Percentiles rank a stretch among this genome's conserved stretches.
phyloP scores from a whole-genome alignment of 768 basidiomycete species.

The Clitopilus passeckerianus region DNA sequence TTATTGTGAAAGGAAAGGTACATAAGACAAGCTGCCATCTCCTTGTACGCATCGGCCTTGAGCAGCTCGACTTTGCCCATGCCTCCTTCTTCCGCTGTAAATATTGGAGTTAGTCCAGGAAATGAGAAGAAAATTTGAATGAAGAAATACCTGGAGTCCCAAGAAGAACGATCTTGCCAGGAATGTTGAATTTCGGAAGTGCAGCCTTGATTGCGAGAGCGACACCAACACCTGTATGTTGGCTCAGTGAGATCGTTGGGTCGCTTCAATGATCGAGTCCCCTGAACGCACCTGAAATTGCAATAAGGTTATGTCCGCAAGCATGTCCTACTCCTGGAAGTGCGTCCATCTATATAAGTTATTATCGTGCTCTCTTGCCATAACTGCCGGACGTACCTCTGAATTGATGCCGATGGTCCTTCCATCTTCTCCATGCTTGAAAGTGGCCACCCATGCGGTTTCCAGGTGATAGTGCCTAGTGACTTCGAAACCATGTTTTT shows the following conservation, averaged over 20 bases:
- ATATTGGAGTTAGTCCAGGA: no score
- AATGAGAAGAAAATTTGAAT: not conserved
- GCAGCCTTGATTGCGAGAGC: constrained; percentile 65
- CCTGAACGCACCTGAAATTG: constrained; percentile 41
- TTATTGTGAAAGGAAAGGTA: constrained; percentile 17
- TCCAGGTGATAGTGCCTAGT: constrained; percentile 54
- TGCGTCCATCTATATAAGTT: constrained; percentile 50
- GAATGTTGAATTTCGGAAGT: constrained; percentile 54
- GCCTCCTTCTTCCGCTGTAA: constrained; percentile 73
- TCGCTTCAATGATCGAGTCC: not conserved
- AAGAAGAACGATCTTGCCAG: constrained; percentile 65
- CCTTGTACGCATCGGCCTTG: constrained; percentile 67
- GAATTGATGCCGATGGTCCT: constrained; percentile 76
- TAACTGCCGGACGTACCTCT: constrained; percentile 38
- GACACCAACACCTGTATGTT: constrained; percentile 56
- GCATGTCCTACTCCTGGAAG: constrained; percentile 61
- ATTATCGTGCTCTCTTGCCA: not conserved
- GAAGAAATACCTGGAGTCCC: constrained; percentile 75
- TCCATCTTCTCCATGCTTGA: constrained; percentile 59
- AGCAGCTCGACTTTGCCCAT: constrained; percentile 69
- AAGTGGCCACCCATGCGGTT: constrained; percentile 76
- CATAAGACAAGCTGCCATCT: constrained; percentile 79
- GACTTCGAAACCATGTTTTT: constrained; percentile 59
- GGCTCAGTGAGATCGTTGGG: not conserved
- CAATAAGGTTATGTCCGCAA: constrained; percentile 83